Evolutionary conservation across 2,329 filamentous ascomycete genomes (phyloP), one percentile per base, ranked within the genome.

Genomic region (Malbranchea cinnamomea): DNA sequence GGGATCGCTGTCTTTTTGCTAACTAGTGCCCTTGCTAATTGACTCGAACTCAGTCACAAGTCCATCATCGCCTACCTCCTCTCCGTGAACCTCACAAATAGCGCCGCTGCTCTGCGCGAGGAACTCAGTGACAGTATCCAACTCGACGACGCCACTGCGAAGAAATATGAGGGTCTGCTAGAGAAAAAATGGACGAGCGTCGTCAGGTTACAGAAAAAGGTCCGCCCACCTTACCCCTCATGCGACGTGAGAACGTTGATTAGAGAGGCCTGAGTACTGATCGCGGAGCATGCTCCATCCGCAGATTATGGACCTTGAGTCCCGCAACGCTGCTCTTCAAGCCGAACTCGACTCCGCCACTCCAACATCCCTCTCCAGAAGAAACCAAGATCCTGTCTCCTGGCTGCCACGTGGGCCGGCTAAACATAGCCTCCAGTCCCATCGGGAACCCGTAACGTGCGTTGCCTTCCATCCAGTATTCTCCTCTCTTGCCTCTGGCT

Each of bases 171-270:
- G 57, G 80, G 81, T 2, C 59, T 95, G 16, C 59, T 95, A 42
- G 87, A 95, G 66, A 94, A 93, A 70, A 95, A 95, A 64, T 95
- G 87, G 87, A 95, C 87, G 12, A 89, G 83, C 46, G 79, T 95
- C 16, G 84, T 94, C 46, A 71, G 87, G 37, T 57, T 95, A 54
- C 87, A 95, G 59, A 94, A 93, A 59, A 95, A 93, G 79, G 82
- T 79, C 57, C 29, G 56, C 27, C 26, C 6, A 10, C 24, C 28
- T 20, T 20, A 14, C 23, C 20, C 17, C n/a, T n/a, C n/a, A 7
- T 22, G 7, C 7, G 20, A 37, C 30, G 9, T 32, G 19, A 15
- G 27, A 28, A 32, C 31, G 16, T 25, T 26, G 28, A 28, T 16
- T 7, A n/a, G 7, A n/a, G 7, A 22, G 7, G n/a, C 20, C 7